Base-by-base conservation (phyloP, 2,329 filamentous ascomycete genomes). In the Botrytis elliptica region DNA sequence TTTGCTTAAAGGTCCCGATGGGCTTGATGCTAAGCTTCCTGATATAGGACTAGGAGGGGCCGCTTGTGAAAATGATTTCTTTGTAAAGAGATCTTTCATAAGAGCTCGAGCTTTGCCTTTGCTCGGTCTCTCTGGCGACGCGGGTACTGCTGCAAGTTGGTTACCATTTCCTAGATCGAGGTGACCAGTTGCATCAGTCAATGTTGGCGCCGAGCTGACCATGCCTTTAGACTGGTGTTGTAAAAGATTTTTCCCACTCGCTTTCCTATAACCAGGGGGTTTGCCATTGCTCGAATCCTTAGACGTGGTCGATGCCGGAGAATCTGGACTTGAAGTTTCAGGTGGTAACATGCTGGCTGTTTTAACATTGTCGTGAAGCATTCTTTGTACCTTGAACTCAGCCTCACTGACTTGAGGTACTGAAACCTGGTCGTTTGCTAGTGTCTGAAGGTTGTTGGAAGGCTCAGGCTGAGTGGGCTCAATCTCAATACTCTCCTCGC, bases 1-100 rank as follows among this genome's bases (percentile, higher is more conserved):
- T 73, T 88, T 84, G n/a, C 84, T 87, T 67, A 90, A 82, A 83
- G 22, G 81, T 81, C 40, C 85, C 81, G 22, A 83, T 14, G 74
- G 36, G 22, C 73, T 73, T 2, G 74, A 42, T n/a, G 29, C 60
- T 14, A 49, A 44, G 18, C 73, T 33, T 36, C 72, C 52, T 60
- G 68, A 46, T 46, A 74, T 38, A 38, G 74, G 67, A 6, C 74
- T 74, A 33, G 70, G 40, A 4, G 63, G 22, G 22, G 33, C 14
- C 20, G 62, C 42, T 40, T 68, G 70, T 8, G 76, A 77, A 9
- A 78, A 73, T 38, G 77, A 74, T 71, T 77, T 71, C 70, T 79
- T 81, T 10, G 77, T 64, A 74, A 80, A 81, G 69, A 80, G 71
- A 44, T 77, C 75, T 16, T 42, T 78, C 75, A 78, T 74, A 33